A percentile compares a stretch with the other conserved stretches of the same genome.
These are phyloP conservation scores for Apostasia shenzhenica DNA, from an alignment of 106 monocot species.

Conservation along the genomic window DNA sequence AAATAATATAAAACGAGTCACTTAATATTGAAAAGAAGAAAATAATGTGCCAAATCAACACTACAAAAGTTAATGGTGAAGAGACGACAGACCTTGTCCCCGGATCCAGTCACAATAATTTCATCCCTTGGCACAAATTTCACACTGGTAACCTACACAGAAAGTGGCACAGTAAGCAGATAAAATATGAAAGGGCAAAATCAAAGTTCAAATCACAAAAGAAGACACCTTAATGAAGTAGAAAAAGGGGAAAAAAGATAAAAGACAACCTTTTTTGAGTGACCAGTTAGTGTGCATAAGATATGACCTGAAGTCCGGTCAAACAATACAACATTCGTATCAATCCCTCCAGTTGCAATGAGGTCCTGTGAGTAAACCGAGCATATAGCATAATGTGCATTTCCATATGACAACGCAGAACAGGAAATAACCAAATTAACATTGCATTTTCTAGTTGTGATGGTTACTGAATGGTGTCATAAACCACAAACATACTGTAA, in stretches of 20 bases:
- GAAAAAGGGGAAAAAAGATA: constrained; percentile 5
- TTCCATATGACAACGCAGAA: neutral
- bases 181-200: neutral
- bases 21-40: neutral
- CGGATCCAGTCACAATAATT: constrained; percentile 79
- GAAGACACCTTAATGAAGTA: constrained; percentile 7
- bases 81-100: constrained; percentile 66
- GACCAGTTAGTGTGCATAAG: constrained; percentile 77
- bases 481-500: no score
- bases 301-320: constrained; percentile 80
- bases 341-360: constrained; percentile 85
- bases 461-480: neutral
- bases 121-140: constrained; percentile 90
- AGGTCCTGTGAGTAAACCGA: constrained; percentile 53
- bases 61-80: neutral
- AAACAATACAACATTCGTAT: constrained; percentile 91
- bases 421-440: neutral
- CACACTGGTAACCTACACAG: constrained; percentile 70
- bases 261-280: constrained; percentile 85
- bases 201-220: neutral
- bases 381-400: constrained; percentile 1
- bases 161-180: neutral
- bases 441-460: neutral
- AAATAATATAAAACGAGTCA: neutral
- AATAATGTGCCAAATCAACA: neutral